phyloP scores from a whole-genome alignment of 108 stramenopile species.

The Nitzschia sp. region DNA sequence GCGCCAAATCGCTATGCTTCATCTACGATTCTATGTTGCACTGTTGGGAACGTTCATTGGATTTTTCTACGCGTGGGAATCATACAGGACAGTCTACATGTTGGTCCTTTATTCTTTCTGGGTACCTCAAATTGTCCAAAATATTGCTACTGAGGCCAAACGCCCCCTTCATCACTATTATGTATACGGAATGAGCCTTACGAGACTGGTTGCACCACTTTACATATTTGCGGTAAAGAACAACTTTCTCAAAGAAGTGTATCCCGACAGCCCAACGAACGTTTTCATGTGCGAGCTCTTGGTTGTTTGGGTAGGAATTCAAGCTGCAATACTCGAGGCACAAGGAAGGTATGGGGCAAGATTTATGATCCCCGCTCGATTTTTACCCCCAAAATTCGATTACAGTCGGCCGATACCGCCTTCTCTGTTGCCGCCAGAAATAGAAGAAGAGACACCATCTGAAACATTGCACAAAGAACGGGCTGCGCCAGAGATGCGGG shows the following conservation, averaged over 20 bases:
- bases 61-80: conserved; percentile 54
- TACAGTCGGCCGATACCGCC: conserved; percentile 89
- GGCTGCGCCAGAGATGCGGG: conserved; percentile 6
- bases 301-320: conserved; percentile 83
- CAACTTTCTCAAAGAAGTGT: conserved; percentile 89
- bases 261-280: conserved; percentile 67
- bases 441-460: conserved; percentile 7
- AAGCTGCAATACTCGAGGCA: conserved; percentile 74
- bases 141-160: conserved; percentile 78
- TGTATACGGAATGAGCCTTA: conserved; percentile 85
- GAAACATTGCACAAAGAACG: conserved; percentile 20
- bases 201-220: conserved; percentile 86
- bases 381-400: conserved; percentile 92
- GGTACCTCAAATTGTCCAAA: conserved; percentile 94
- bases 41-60: conserved; percentile 69
- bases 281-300: conserved; percentile 65
- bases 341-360: conserved; percentile 87
- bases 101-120: conserved; percentile 91
- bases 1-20: conserved; percentile 77
- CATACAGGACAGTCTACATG: conserved; percentile 58
- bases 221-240: conserved; percentile 85
- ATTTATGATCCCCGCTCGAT: conserved; percentile 92
- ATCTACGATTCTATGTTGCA: conserved; percentile 87
- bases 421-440: conserved; percentile 48
- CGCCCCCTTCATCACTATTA: conserved; percentile 83